These are phyloP conservation scores for Diaporthe sp. DNA, from an alignment of 2,329 filamentous ascomycete genomes.

Conservation along the genomic window DNA sequence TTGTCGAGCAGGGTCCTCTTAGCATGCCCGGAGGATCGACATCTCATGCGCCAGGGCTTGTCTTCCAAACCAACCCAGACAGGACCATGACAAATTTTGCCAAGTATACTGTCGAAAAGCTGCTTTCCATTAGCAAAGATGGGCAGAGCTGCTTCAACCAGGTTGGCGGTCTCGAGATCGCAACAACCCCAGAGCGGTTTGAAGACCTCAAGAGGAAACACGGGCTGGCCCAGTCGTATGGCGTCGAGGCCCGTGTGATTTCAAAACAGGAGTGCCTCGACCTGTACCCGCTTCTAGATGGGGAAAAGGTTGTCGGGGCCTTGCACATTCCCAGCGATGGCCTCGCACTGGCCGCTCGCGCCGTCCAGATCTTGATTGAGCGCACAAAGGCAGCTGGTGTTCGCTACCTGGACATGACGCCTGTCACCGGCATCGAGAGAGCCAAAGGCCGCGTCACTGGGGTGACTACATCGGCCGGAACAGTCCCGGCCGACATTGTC, in stretches of 20 bases:
- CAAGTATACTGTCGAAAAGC: conserved; percentile 72
- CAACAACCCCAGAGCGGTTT: conserved; percentile 69
- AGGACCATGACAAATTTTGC: conserved; percentile 72
- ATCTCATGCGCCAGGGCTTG: conserved; percentile 74
- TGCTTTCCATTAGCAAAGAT: conserved; percentile 64
- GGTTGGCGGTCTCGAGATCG: conserved; percentile 73
- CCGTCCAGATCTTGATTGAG: conserved; percentile 72
- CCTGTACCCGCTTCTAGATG: conserved; percentile 68
- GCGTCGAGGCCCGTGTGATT: conserved; percentile 67
- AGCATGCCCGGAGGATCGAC: conserved; percentile 75
- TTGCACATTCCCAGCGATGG: conserved; percentile 73
- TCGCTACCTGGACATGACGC: conserved; percentile 67
- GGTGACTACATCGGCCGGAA: conserved; percentile 63
- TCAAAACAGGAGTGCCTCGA: conserved; percentile 64
- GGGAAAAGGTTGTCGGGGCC: conserved; percentile 67
- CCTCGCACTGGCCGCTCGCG: conserved; percentile 71
- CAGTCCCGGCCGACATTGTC: conserved; percentile 70
- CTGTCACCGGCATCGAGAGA: conserved; percentile 70
- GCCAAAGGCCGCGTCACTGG: conserved; percentile 65
- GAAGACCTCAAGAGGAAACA: conserved; percentile 74
- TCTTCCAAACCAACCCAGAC: conserved; percentile 73
- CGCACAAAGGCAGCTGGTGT: conserved; percentile 71
- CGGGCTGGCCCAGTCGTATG: conserved; percentile 73
- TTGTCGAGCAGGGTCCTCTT: conserved; percentile 74
- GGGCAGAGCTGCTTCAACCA: conserved; percentile 71